Conservation (phyloP, 306 rosid species). For the Cyclanthera cordifolia region DNA sequence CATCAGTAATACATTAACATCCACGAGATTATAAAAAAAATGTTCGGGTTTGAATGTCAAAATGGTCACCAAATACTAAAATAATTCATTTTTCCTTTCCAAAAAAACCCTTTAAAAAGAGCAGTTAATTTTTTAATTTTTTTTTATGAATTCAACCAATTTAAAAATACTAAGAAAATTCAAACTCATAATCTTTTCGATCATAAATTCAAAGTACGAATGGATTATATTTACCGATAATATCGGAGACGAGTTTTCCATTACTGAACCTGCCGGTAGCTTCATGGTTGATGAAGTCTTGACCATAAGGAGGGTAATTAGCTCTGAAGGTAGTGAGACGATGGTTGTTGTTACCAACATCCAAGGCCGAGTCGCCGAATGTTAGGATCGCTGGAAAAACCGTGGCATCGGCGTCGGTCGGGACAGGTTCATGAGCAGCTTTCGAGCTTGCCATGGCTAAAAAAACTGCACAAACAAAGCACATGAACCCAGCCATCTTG, state of each 20-base stretch:
- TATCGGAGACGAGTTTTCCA: constrained; percentile 55
- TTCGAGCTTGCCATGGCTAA: not conserved
- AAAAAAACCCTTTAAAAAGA: no score
- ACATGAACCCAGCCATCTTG: not conserved
- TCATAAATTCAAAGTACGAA: no score
- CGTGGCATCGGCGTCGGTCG: not conserved
- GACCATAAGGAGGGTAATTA: constrained; percentile 60
- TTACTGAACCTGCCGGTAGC: constrained; percentile 64
- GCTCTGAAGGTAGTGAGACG: constrained; percentile 30
- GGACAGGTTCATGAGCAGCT: not conserved
- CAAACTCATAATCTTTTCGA: no score
- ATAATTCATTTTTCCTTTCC: no score
- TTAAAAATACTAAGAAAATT: no score
- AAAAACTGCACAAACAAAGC: not conserved
- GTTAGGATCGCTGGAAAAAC: constrained; percentile 52
- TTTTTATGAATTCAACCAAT: no score
- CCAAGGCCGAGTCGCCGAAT: constrained; percentile 61
- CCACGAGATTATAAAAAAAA: no score
- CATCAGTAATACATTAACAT: no score
- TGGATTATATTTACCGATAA: constrained; percentile 26
- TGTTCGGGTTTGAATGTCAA: no score
- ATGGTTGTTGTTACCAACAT: constrained; percentile 58
- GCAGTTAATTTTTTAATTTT: no score
- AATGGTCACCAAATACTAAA: no score
- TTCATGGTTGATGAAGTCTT: constrained; percentile 37